Conservation (phyloP, 2,329 filamentous ascomycete species). For the Seiridium unicorne region DNA sequence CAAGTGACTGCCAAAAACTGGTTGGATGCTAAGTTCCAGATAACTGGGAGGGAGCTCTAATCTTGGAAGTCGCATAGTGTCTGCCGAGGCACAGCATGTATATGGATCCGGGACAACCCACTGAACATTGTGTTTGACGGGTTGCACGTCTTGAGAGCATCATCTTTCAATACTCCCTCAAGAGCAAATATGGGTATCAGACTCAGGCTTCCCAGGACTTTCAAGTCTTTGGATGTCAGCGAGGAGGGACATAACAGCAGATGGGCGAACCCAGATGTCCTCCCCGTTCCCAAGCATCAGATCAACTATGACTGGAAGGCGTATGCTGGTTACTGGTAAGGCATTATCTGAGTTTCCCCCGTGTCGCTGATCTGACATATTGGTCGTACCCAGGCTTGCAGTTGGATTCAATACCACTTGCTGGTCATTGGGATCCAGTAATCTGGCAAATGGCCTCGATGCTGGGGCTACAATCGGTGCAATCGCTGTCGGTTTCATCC, state of each 20-base stretch:
- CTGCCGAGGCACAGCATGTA: too few relatives aligned
- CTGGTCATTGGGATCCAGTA: constrained; percentile 17
- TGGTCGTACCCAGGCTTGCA: background rate
- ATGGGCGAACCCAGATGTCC: constrained; percentile 20
- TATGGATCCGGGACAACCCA: too few relatives aligned
- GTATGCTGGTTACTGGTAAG: constrained; percentile 14
- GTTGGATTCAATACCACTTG: background rate
- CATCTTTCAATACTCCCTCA: background rate
- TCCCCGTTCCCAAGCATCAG: constrained; percentile 15
- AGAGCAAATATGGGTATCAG: background rate
- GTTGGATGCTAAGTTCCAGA: too few relatives aligned
- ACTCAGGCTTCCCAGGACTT: constrained; percentile 8
- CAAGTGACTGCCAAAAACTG: too few relatives aligned
- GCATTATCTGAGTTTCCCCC: background rate
- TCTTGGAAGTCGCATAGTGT: too few relatives aligned
- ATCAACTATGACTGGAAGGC: constrained; percentile 14
- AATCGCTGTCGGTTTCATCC: constrained; percentile 15
- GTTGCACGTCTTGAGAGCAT: too few relatives aligned
- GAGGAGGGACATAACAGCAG: constrained; percentile 5
- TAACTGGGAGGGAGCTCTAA: too few relatives aligned
- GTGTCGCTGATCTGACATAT: background rate
- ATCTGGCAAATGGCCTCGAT: constrained; percentile 18
- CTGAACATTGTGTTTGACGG: too few relatives aligned
- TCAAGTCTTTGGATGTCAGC: constrained; percentile 9
- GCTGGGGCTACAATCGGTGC: constrained; percentile 18